Percentiles rank a stretch among this genome's conserved stretches.
phyloP scores from a whole-genome alignment of 31 red algal species.

The Odonthalia washingtoniensis region DNA sequence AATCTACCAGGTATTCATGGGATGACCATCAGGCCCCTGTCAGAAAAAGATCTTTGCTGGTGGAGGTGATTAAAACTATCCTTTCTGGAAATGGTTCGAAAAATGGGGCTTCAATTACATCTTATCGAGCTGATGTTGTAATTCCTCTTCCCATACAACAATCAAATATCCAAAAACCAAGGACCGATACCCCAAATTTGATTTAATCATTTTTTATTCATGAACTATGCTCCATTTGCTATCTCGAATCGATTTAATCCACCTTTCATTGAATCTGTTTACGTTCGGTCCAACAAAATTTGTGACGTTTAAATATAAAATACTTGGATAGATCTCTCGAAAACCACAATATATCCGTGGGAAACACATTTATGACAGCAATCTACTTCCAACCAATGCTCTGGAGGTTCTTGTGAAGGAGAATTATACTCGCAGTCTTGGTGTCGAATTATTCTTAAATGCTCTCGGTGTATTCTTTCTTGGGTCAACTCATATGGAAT shows the following conservation, averaged over 20 bases:
- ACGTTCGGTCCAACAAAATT: constrained; percentile 98
- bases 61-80: constrained; percentile 82
- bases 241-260: constrained; percentile 65
- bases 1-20: constrained; percentile 96
- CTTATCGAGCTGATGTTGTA: neutral
- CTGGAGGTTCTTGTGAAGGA: neutral
- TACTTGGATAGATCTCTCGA: neutral
- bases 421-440: constrained; percentile 54
- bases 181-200: constrained; percentile 82
- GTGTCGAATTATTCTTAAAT: constrained; percentile 86
- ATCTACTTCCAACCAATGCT: neutral
- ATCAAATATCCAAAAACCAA: neutral
- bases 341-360: neutral
- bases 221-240: constrained; percentile 52
- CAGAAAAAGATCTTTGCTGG: constrained; percentile 72
- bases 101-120: neutral
- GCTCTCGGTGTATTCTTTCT: constrained; percentile 87
- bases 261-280: constrained; percentile 81
- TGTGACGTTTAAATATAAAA: constrained; percentile 88
- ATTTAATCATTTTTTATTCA: constrained; percentile 87
- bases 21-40: constrained; percentile 93
- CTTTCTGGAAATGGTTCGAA: neutral
- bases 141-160: neutral
- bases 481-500: constrained; percentile 74
- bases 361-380: neutral